phyloP scores from a whole-genome alignment of 2,329 filamentous ascomycete genomes.

The Epichloe uncinata region DNA sequence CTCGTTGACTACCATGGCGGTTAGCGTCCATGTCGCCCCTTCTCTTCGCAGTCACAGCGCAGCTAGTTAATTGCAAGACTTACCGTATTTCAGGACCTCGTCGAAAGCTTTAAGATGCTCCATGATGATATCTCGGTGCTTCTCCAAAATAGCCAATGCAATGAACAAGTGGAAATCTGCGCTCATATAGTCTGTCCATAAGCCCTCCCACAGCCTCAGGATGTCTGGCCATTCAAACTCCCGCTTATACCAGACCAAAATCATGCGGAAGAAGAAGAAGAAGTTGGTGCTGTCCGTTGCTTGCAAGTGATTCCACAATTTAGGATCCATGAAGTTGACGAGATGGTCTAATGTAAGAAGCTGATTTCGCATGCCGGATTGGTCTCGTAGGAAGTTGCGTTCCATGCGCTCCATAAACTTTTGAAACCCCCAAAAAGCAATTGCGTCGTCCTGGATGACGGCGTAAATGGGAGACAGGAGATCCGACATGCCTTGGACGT shows the following conservation, averaged over 20 bases:
- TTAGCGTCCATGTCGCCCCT: background rate
- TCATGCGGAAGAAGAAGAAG: slow-evolving; percentile 99
- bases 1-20: slow-evolving; percentile 60
- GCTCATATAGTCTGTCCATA: slow-evolving; percentile 88
- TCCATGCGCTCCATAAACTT: slow-evolving; percentile 98
- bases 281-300: slow-evolving; percentile 94
- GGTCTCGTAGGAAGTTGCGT: slow-evolving; percentile 87
- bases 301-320: slow-evolving; percentile 81
- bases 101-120: slow-evolving; percentile 88
- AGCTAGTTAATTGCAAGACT: slow-evolving; percentile 16
- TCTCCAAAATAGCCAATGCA: slow-evolving; percentile 86
- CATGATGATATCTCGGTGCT: slow-evolving; percentile 94
- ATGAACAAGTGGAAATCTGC: slow-evolving; percentile 92
- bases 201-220: slow-evolving; percentile 74
- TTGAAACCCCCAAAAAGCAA: slow-evolving; percentile 97
- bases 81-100: slow-evolving; percentile 92
- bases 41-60: background rate
- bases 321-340: slow-evolving; percentile 91
- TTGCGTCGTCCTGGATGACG: slow-evolving; percentile 90
- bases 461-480: slow-evolving; percentile 92
- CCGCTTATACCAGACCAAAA: slow-evolving; percentile 96
- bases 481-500: slow-evolving; percentile 98
- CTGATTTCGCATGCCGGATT: slow-evolving; percentile 90
- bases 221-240: slow-evolving; percentile 88
- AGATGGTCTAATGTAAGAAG: slow-evolving; percentile 85